A percentile compares a stretch with the other conserved stretches of the same genome.
Evolutionary conservation across 108 stramenopile genomes (phyloP).

Genomic region (Pseudonitzschia delicatissima): DNA sequence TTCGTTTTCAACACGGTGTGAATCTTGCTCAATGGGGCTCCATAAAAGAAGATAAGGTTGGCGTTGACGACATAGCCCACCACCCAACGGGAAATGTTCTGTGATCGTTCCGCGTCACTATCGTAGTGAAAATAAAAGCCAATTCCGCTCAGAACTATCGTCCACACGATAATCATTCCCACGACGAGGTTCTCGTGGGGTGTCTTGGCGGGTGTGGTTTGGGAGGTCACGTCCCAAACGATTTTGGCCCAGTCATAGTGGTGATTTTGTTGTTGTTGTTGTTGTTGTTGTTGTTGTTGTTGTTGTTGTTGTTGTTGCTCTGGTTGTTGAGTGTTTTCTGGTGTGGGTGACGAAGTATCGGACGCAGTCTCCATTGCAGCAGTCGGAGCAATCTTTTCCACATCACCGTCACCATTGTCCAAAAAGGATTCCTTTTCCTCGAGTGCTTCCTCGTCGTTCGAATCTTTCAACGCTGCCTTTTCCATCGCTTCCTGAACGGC

Average conservation of each 20-base stretch:
- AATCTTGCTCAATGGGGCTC: slow-evolving; percentile 76
- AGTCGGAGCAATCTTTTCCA: background rate
- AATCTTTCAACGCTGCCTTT: background rate
- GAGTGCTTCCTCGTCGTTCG: background rate
- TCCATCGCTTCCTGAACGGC: background rate
- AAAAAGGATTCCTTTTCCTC: background rate
- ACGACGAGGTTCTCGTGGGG: slow-evolving; percentile 65
- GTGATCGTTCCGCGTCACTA: background rate
- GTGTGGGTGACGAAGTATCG: too few species aligned
- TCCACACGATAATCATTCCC: slow-evolving; percentile 45
- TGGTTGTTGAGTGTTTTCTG: background rate
- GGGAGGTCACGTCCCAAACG: slow-evolving; percentile 55
- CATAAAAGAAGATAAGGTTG: slow-evolving; percentile 80
- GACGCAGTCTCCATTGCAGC: too few species aligned
- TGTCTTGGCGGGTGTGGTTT: slow-evolving; percentile 53
- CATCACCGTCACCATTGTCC: background rate
- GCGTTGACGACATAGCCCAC: slow-evolving; percentile 67
- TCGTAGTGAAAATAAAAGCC: slow-evolving; percentile 8
- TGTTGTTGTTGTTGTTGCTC: slow-evolving; percentile 22
- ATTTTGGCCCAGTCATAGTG: slow-evolving; percentile 38
- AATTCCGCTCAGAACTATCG: slow-evolving; percentile 35
- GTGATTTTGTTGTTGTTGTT: background rate
- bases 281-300: slow-evolving; percentile 7
- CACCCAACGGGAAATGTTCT: slow-evolving; percentile 11
- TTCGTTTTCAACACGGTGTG: slow-evolving; percentile 45